These are phyloP conservation scores for Coniella vitis DNA, from an alignment of 2,329 filamentous ascomycete species.

Conservation along the genomic window DNA sequence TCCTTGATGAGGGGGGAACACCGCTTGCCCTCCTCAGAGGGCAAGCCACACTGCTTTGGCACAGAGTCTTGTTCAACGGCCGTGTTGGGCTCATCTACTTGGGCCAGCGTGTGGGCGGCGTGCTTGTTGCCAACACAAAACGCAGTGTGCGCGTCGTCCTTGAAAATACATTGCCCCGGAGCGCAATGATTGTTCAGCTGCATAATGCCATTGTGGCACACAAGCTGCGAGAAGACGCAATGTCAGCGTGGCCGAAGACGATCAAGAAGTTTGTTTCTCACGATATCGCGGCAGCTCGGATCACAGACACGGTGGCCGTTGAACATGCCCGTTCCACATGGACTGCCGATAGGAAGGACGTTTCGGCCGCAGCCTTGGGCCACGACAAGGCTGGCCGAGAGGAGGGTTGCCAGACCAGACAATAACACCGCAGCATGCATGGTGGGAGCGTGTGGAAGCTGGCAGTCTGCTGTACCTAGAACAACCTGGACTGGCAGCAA, in stretches of 20 bases:
- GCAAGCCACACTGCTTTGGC: too few species aligned
- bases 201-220: not conserved
- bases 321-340: not conserved
- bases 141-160: not conserved
- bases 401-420: not conserved
- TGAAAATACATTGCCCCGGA: not conserved
- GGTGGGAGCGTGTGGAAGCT: not conserved
- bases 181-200: not conserved
- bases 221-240: not conserved
- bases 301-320: conserved; percentile 1
- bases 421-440: not conserved
- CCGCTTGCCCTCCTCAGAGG: too few species aligned
- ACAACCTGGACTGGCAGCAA: too few species aligned
- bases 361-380: not conserved
- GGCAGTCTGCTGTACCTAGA: too few species aligned
- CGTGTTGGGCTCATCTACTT: too few species aligned
- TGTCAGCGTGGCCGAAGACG: not conserved
- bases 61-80: too few species aligned
- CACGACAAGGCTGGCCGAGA: not conserved
- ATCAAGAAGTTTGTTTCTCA: not conserved
- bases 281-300: not conserved
- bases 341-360: not conserved
- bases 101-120: too few species aligned
- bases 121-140: not conserved
- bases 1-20: too few species aligned